Base-by-base conservation (phyloP, 106 monocot species). In the Gastrodia elata region DNA sequence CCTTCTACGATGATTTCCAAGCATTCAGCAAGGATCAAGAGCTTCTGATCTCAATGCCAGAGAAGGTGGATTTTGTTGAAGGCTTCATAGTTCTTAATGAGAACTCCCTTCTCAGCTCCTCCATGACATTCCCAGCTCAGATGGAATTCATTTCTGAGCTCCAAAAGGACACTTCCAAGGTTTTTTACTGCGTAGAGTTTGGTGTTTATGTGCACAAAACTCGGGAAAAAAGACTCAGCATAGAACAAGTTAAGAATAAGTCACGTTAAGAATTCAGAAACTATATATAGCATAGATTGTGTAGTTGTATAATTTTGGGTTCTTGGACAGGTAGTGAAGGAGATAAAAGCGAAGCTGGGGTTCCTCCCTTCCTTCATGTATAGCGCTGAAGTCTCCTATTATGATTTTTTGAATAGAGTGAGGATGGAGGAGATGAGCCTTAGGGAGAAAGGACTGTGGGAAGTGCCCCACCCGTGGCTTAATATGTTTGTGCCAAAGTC, bases 401-500 rank as follows among this genome's bases (percentile, higher is more conserved):
- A 83, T 69, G 87, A 89, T 77, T 92, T 92, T 72, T 83, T 92
- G 4, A 83, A 92, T 25, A 86, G 92, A 72, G 92, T 92, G 35
- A 84, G 84, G 30, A 71, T 79, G 87, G 92, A 89, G 71, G 89
- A 92, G 79, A 61, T 79, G 58, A 89, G 70, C 52, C 72, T 92
- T 8, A 80, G 87, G 70, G 34, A 65, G 18, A 80, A 56, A 46
- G 87, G 87, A 2, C 71, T 89, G 20, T 92, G 92, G 87, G 87
- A 92, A 37, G 87, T 89, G 1, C 84, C 88, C 37, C 92, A 92
- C 38, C 89, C 92, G 26, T 92, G 92, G 92, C 72, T 92, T 6
- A 92, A 89, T 80, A 84, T 92, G 84, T 85, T 92, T 81, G 89
- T 92, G 36, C 92, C 89, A 28, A 89, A 84, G 57, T 80, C 82